Percentiles rank a stretch among this genome's conserved stretches.
phyloP scores from a whole-genome alignment of 371 early-diverging fungal species.

The Chytridiales sp. region DNA sequence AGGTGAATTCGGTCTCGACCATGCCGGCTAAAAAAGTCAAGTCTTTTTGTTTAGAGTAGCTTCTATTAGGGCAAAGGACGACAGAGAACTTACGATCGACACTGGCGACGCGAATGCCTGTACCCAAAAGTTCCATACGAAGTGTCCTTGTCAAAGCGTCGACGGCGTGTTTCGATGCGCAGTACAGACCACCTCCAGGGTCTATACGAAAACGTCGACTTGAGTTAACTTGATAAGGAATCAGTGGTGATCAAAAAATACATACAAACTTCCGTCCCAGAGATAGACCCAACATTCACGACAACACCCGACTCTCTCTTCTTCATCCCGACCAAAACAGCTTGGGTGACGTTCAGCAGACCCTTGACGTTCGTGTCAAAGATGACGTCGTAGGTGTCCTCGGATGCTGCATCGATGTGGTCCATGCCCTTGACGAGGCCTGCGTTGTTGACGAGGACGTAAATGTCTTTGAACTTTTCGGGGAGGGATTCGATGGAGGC shows the following conservation, averaged over 20 bases:
- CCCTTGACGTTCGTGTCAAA: conserved; percentile 91
- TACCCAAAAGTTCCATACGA: conserved; percentile 74
- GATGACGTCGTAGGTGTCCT: conserved; percentile 74
- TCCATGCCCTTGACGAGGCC: conserved; percentile 85
- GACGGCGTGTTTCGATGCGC: conserved; percentile 89
- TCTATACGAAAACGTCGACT: conserved; percentile 37
- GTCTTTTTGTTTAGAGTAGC: conserved; percentile 13
- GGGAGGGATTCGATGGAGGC: conserved; percentile 59
- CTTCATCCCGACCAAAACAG: conserved; percentile 83
- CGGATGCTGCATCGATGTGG: conserved; percentile 61
- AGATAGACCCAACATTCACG: conserved; percentile 85
- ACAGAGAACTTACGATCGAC: conserved; percentile 35
- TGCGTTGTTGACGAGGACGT: conserved; percentile 78
- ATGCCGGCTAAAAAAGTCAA: too few relatives aligned
- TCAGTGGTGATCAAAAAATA: background rate
- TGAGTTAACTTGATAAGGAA: background rate
- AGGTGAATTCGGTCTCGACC: conserved; percentile 92
- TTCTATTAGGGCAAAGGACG: background rate
- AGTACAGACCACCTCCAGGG: conserved; percentile 81
- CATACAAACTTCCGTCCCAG: conserved; percentile 57
- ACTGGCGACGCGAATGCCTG: conserved; percentile 61
- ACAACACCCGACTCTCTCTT: conserved; percentile 72
- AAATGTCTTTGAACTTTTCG: conserved; percentile 56
- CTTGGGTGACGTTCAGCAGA: conserved; percentile 66
- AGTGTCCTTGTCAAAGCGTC: conserved; percentile 74